These are phyloP conservation scores for Pyrus communis DNA, from an alignment of 306 rosid species.

Conservation along the genomic window DNA sequence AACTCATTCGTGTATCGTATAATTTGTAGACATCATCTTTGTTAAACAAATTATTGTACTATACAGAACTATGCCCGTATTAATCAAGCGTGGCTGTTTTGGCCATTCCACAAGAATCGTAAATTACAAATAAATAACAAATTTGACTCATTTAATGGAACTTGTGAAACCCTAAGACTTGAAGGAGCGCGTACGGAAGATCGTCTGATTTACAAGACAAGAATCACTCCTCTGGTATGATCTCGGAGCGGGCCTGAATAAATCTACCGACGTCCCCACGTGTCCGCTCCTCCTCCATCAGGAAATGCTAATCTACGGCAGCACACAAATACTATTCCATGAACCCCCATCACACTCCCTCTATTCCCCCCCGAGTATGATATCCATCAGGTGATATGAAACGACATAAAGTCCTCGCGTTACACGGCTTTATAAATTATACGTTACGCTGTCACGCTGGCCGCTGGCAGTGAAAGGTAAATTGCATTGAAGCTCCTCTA, in stretches of 20 bases:
- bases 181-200: background rate
- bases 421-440: background rate
- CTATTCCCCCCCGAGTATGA: background rate
- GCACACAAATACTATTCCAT: too few relatives aligned
- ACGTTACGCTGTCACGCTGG: background rate
- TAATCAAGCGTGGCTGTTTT: background rate
- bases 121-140: too few relatives aligned
- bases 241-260: background rate
- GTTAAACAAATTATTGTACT: too few relatives aligned
- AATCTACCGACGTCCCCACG: background rate
- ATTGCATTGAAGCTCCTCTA: slow-evolving; percentile 18
- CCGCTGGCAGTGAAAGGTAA: background rate
- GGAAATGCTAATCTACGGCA: background rate
- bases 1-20: fast-evolving
- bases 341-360: background rate
- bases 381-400: background rate
- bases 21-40: fast-evolving
- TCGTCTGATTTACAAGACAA: background rate
- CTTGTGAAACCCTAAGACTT: background rate
- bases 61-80: background rate
- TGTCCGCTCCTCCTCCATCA: background rate
- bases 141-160: too few relatives aligned
- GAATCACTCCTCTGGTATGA: background rate
- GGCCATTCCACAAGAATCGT: too few relatives aligned
- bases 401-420: background rate